A percentile compares a stretch with the other conserved stretches of the same genome.
These are phyloP conservation scores for Colletotrichum cuscutae DNA, from an alignment of 2,329 filamentous ascomycete species.

Conservation along the genomic window DNA sequence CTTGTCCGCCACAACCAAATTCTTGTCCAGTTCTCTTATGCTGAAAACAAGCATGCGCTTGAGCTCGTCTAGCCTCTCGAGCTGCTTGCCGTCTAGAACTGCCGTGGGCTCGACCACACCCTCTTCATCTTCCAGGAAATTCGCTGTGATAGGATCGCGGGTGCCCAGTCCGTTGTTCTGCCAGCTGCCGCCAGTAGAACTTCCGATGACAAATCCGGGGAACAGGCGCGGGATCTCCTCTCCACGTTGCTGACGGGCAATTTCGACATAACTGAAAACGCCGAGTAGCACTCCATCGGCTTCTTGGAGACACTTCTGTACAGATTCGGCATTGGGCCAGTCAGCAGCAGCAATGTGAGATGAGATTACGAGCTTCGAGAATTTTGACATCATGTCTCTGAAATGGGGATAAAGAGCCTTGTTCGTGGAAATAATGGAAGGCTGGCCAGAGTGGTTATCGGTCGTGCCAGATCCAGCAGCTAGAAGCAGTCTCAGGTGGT, in stretches of 20 bases:
- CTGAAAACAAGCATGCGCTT: conserved; percentile 87
- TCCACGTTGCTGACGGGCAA: conserved; percentile 90
- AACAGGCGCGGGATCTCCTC: conserved; percentile 94
- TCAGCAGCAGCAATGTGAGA: conserved; percentile 97
- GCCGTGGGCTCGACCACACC: conserved; percentile 76
- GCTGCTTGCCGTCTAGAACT: conserved; percentile 77
- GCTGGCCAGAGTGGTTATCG: conserved; percentile 97
- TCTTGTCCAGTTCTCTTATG: conserved; percentile 88
- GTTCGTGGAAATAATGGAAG: conserved; percentile 99
- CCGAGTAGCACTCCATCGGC: conserved; percentile 96
- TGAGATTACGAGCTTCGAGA: conserved; percentile 98
- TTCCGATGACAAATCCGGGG: conserved; percentile 92
- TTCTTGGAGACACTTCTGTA: conserved; percentile 94
- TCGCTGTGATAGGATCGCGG: conserved; percentile 79
- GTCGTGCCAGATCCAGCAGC: conserved; percentile 96
- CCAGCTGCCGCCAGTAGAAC: conserved; percentile 87
- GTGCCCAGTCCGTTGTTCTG: conserved; percentile 74
- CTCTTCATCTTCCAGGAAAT: conserved; percentile 88
- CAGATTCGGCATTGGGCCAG: conserved; percentile 93
- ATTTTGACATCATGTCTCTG: conserved; percentile 99
- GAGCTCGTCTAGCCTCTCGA: conserved; percentile 87
- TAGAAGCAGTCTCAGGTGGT: conserved; percentile 92
- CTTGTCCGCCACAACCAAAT: conserved; percentile 80
- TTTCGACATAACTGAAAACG: conserved; percentile 96
- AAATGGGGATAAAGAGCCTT: conserved; percentile 98